Base-by-base conservation (phyloP, 78 protist species). In the Cavenderia fasciculata region DNA sequence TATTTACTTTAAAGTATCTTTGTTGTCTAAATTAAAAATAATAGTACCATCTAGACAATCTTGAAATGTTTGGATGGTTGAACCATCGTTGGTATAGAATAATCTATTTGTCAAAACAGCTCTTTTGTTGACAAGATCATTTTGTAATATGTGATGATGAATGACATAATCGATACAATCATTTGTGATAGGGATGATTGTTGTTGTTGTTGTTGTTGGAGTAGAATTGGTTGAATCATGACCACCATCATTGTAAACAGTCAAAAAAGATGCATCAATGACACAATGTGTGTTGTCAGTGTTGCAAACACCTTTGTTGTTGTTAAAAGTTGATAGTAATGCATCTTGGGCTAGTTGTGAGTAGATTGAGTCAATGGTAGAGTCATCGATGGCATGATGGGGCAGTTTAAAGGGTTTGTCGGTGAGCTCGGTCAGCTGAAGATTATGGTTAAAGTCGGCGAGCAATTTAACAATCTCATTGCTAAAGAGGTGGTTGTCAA, bases 381-480 rank as follows among this genome's bases (percentile, higher is more conserved):
- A 3, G 11, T 61, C n/a, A 10, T 27, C 18, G 38, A 38, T 63
- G 38, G 7, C 72, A 16, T 38, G 5, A 40, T 63, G 51, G 25
- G 6, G 7, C 33, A 38, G 72, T 61, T 61, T 7, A 6, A 56
- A 25, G 14, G 10, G 10, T 7, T 10, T 52, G 63, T 57, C 3
- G 63, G n/a, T 25, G 63, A 27, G 6, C 16, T 7, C 8, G 10
- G 33, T 31, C 63, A 63, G 38, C 4, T 63, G 33, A 7, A 63
- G 38, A 40, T 31, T 7, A 2, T 33, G 47, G 4, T 63, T 63
- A 27, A 63, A 63, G n/a, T 63, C 72, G 10, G 72, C 72, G 25
- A 63, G 6, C 2, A 63, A 38, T 40, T 47, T 63, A n/a, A 63
- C 47, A 12, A 63, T 38, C n/a, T 63, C 72, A 63, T 63, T 63